phyloP scores from a whole-genome alignment of 2,329 filamentous ascomycete species.

The Ilyonectria sp. region DNA sequence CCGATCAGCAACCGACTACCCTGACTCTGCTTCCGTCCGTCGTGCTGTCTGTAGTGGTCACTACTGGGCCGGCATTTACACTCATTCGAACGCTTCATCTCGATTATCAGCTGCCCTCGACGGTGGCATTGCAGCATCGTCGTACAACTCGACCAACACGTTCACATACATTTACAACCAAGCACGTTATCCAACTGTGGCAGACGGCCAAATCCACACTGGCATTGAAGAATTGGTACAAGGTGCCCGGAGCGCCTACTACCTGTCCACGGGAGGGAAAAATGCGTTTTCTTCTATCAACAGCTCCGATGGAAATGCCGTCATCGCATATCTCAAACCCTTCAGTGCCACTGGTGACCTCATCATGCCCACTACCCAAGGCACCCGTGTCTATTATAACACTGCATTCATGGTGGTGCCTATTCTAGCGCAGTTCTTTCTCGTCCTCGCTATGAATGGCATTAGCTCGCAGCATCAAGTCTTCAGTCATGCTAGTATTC shows the following conservation, averaged over 20 bases:
- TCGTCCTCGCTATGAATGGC: conserved; percentile 45
- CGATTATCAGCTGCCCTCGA: conserved; percentile 49
- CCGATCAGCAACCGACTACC: conserved; percentile 42
- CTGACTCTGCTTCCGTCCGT: conserved; percentile 43
- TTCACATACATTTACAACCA: conserved; percentile 56
- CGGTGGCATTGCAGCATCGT: conserved; percentile 31
- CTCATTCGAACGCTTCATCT: conserved; percentile 49
- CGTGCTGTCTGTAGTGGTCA: conserved; percentile 53
- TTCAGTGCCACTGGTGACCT: conserved; percentile 47
- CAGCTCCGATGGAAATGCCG: conserved; percentile 40
- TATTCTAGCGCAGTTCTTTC: conserved; percentile 52
- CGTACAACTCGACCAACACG: conserved; percentile 51
- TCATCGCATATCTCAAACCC: conserved; percentile 52
- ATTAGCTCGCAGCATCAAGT: conserved; percentile 32
- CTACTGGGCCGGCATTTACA: conserved; percentile 57
- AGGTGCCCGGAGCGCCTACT: conserved; percentile 43
- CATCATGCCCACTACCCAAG: conserved; percentile 54
- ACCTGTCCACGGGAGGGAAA: conserved; percentile 41
- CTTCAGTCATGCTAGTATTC: conserved; percentile 37
- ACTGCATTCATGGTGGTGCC: conserved; percentile 56
- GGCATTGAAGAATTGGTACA: conserved; percentile 49
- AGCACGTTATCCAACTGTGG: conserved; percentile 52
- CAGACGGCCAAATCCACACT: conserved; percentile 45
- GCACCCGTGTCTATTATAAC: conserved; percentile 53
- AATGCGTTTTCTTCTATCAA: conserved; percentile 39